These are phyloP conservation scores for Cytospora chrysosperma DNA, from an alignment of 2,329 filamentous ascomycete genomes.

Conservation along the genomic window DNA sequence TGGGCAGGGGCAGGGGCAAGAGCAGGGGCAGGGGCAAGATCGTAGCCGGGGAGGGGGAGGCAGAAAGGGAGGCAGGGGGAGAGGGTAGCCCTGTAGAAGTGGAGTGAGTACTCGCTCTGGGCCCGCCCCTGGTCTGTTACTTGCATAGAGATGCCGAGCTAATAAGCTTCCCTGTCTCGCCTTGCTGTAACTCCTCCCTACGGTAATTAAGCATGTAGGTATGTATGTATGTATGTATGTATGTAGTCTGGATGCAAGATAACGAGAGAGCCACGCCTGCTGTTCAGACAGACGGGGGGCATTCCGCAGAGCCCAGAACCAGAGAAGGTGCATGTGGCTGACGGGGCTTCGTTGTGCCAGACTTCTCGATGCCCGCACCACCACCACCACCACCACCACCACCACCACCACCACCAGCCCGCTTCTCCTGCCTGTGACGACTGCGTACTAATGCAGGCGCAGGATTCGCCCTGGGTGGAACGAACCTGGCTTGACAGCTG, in stretches of 20 bases:
- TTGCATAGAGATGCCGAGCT: background rate
- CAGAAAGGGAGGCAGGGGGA: background rate
- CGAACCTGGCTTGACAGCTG: background rate
- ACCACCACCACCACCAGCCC: background rate
- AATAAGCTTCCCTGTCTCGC: background rate
- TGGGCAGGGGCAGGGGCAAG: background rate
- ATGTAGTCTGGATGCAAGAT: background rate
- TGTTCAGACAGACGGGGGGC: background rate
- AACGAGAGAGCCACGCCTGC: background rate
- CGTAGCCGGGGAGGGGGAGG: too few species aligned
- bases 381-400: too few species aligned
- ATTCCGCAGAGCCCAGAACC: background rate
- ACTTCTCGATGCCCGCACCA: too few species aligned
- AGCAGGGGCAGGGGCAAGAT: background rate
- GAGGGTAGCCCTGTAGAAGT: background rate
- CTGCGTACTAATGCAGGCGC: background rate
- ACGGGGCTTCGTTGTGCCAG: background rate
- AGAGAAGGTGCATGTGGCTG: background rate
- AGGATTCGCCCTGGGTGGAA: background rate
- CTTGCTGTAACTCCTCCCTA: background rate
- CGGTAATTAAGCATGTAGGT: background rate
- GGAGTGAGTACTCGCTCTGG: background rate
- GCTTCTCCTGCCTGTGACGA: background rate
- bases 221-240: too few species aligned
- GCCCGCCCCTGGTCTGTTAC: background rate